Evolutionary conservation across 2,329 filamentous ascomycete species (phyloP).

Genomic region (Microsporum audouinii): DNA sequence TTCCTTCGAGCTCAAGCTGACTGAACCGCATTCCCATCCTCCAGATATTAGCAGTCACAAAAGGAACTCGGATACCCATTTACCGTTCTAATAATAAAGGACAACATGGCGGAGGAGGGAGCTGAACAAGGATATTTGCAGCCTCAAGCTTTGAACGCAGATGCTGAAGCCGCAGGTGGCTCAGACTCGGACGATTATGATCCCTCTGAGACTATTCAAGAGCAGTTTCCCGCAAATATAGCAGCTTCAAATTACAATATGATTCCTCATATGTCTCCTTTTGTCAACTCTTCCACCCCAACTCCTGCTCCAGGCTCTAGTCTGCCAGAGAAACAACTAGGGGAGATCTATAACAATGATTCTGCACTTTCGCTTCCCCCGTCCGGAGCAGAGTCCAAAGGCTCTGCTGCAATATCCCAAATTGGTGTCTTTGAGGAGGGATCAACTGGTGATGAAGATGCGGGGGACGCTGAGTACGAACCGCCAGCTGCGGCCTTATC

Average conservation of each 20-base stretch:
- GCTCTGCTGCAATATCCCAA: slow-evolving; percentile 30
- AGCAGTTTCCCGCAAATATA: slow-evolving; percentile 28
- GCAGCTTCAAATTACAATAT: slow-evolving; percentile 23
- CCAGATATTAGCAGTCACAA: background rate
- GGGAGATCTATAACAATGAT: slow-evolving; percentile 21
- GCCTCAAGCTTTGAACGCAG: slow-evolving; percentile 39
- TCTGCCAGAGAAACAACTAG: slow-evolving; percentile 21
- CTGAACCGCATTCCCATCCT: background rate
- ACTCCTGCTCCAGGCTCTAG: slow-evolving; percentile 17
- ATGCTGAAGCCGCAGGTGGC: slow-evolving; percentile 35
- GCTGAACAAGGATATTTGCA: slow-evolving; percentile 44
- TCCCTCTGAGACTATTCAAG: slow-evolving; percentile 38
- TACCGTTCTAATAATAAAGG: background rate
- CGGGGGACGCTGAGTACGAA: slow-evolving; percentile 42
- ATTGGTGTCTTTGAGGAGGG: slow-evolving; percentile 53
- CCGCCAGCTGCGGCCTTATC: slow-evolving; percentile 37
- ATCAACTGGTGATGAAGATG: slow-evolving; percentile 45
- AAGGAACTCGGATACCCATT: background rate
- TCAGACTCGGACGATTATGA: slow-evolving; percentile 47
- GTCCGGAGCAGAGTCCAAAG: slow-evolving; percentile 27
- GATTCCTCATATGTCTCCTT: slow-evolving; percentile 20
- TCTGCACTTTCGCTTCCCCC: slow-evolving; percentile 23
- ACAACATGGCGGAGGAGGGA: slow-evolving; percentile 42
- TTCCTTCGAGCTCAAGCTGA: background rate
- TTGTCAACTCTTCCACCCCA: slow-evolving; percentile 18